Evolutionary conservation across 2,329 filamentous ascomycete genomes (phyloP).

Genomic region (Aspergillus eucalypticola): DNA sequence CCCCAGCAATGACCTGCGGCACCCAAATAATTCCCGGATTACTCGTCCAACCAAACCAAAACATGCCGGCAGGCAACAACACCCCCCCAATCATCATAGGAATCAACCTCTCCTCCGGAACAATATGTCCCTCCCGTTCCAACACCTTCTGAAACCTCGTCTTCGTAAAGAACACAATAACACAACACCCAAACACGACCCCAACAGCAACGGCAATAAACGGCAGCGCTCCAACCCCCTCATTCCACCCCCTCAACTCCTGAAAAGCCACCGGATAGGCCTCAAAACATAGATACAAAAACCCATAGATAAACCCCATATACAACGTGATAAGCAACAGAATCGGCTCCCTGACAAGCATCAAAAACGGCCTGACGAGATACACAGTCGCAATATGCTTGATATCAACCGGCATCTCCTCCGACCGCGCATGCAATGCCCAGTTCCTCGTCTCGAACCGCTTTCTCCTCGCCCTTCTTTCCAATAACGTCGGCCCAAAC

Average conservation of each 20-base stretch:
- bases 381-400: conserved; percentile 42
- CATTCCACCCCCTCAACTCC: conserved; percentile 45
- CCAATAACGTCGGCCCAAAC: conserved; percentile 50
- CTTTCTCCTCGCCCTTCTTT: conserved; percentile 49
- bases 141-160: conserved; percentile 31
- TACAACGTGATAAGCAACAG: conserved; percentile 48
- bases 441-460: conserved; percentile 52
- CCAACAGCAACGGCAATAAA: conserved; percentile 50
- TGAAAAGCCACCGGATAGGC: conserved; percentile 41
- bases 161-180: conserved; percentile 35
- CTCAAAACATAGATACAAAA: conserved; percentile 35
- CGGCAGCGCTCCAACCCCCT: conserved; percentile 47
- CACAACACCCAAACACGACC: conserved; percentile 34
- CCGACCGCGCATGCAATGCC: conserved; percentile 46
- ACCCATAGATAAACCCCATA: conserved; percentile 37
- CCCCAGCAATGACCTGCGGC: conserved; percentile 47
- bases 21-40: conserved; percentile 47
- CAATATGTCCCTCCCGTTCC: conserved; percentile 17
- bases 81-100: conserved; percentile 49
- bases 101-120: conserved; percentile 42
- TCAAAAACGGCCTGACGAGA: conserved; percentile 41
- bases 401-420: conserved; percentile 40
- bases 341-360: conserved; percentile 51
- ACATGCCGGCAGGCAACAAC: conserved; percentile 49
- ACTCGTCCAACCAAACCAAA: conserved; percentile 54